Evolutionary conservation across 305 asterid genomes (phyloP), one percentile per base, ranked within the genome.

Genomic region (Solanum hybrid): DNA sequence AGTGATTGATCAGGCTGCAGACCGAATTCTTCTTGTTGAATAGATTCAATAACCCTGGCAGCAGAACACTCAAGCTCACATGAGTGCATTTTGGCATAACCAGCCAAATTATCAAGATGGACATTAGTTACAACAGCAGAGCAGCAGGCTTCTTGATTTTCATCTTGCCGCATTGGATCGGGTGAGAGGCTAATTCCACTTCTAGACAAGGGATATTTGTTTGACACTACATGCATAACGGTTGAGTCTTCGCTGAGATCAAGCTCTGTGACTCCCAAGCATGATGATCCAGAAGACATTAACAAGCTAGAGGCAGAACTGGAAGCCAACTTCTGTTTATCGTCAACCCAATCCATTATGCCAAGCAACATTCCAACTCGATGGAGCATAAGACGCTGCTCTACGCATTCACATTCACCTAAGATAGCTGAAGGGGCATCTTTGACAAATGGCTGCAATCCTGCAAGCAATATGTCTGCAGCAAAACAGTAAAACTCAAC

Each of bases 331-430:
- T 91, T 90, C 89, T 95, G 92, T 92, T 95, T 93, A 90, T 97
- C 99, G 88, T 93, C 90, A 89, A 95, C 92, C 99, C 99, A 97
- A 88, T 97, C 99, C 91, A 93, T 85, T 89, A 97, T 81, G 90
- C 99, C 99, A 89, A 97, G 98, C 89, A 96, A 93, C 89, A 96
- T 90, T 81, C 99, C 99, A 88, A 96, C 96, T 91, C 95, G 96
- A 93, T 97, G 99, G 91, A 97, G 98, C 92, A 96, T 94, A 90
- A 96, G 89, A 89, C 96, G 96, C 89, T 96, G 94, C 90, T 94
- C 94, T 70, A 91, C 89, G 78, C 89, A 87, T 91, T 93, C 93
- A 92, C 99, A 96, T 92, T 93, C 97, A 76, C 90, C 90, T 93
- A 97, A 94, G 88, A 97, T 95, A 92, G 93, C 94, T 79, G 92